Conservation (phyloP, 192 early-diverging fungal genomes). For the Umbelopsis isabellina region DNA sequence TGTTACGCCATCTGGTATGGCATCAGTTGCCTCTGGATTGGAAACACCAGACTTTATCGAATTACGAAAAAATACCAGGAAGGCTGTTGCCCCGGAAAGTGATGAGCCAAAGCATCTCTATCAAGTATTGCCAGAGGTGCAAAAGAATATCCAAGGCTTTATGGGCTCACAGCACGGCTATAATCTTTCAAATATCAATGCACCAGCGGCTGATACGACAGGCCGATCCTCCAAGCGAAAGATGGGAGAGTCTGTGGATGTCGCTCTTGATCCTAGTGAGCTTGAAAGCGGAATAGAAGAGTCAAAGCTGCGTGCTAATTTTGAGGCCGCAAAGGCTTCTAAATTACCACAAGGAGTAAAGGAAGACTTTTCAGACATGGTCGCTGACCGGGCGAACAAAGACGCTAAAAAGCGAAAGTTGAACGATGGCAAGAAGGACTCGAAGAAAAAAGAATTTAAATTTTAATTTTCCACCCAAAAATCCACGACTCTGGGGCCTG, state of each 20-base stretch:
- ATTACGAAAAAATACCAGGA: constrained; percentile 76
- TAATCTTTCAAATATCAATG: constrained; percentile 62
- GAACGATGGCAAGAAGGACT: constrained; percentile 50
- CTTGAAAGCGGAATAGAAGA: constrained; percentile 76
- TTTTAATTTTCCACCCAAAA: constrained; percentile 34
- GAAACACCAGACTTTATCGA: constrained; percentile 88
- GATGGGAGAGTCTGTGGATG: constrained; percentile 69
- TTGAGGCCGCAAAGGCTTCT: constrained; percentile 70
- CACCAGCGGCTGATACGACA: constrained; percentile 49
- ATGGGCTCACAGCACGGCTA: constrained; percentile 96
- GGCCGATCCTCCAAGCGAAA: constrained; percentile 55
- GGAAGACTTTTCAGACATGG: constrained; percentile 89
- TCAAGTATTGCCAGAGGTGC: constrained; percentile 83
- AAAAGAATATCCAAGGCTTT: constrained; percentile 72
- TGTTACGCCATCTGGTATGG: constrained; percentile 83
- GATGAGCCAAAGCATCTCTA: constrained; percentile 69
- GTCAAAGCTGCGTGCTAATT: constrained; percentile 74
- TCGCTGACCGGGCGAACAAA: constrained; percentile 79
- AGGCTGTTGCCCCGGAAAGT: constrained; percentile 43
- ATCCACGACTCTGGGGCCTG: too few relatives aligned
- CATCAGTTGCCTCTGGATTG: constrained; percentile 72
- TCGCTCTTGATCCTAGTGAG: constrained; percentile 90
- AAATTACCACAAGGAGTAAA: constrained; percentile 46
- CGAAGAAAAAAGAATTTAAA: constrained; percentile 46
- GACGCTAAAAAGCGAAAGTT: constrained; percentile 74